Evolutionary conservation across 106 monocot genomes (phyloP).

Genomic region (Narthecium ossifragum): DNA sequence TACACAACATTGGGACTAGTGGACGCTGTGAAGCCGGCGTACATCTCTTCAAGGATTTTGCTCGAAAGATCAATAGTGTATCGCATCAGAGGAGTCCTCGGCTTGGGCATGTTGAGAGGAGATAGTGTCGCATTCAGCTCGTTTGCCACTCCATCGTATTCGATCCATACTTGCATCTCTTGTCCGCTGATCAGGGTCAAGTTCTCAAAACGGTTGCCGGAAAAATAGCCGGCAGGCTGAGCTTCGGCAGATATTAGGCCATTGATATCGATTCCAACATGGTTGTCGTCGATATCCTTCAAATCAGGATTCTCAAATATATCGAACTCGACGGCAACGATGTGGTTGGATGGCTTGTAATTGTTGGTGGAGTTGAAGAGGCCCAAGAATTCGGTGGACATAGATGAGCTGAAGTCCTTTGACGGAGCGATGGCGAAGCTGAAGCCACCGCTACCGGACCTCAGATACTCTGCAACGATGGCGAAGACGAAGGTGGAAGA

Average conservation of each 20-base stretch:
- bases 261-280: too few relatives aligned
- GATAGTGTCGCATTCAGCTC: too few relatives aligned
- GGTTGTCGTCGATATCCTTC: neutral
- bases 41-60: too few relatives aligned
- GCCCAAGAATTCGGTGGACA: neutral
- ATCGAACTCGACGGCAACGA: neutral
- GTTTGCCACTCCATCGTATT: too few relatives aligned
- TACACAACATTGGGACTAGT: neutral
- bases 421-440: neutral
- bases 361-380: too few relatives aligned
- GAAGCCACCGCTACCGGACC: neutral
- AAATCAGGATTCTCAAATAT: neutral
- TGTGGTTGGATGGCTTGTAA: too few relatives aligned
- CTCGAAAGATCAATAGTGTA: too few relatives aligned
- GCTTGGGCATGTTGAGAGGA: too few relatives aligned
- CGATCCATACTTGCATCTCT: too few relatives aligned
- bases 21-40: neutral
- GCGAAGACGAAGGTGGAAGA: slow-evolving; percentile 5
- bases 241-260: neutral
- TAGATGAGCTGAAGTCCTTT: neutral
- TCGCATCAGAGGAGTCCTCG: too few relatives aligned
- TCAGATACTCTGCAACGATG: slow-evolving; percentile 1
- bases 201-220: too few relatives aligned
- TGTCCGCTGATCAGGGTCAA: too few relatives aligned
- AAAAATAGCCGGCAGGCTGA: neutral